Base-by-base conservation (phyloP, 768 basidiomycete genomes). In the Leccinum uliginosum region DNA sequence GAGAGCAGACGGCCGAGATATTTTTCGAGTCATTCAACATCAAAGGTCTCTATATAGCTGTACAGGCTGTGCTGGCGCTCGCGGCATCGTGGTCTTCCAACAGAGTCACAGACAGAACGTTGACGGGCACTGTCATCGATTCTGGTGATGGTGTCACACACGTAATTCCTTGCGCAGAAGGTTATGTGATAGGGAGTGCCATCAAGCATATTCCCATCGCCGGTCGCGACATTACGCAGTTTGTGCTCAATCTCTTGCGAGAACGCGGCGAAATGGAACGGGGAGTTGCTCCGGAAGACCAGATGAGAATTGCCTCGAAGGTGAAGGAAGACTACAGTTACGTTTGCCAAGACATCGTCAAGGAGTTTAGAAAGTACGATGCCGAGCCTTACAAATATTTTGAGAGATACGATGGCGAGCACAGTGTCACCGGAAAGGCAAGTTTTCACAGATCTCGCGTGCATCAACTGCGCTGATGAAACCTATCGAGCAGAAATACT, bases 21-120 rank as follows among this genome's bases (percentile, higher is more conserved):
- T 98, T 99, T 83, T 99, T 98, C 73, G 97, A 99, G 75, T 96
- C 93, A 0, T 99, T 99, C 85, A 98, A 98, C 75, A 95, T 98
- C 77, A 91, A 94, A 70, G 96, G 96, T 21, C 81, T 98, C 45
- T 98, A 98, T 74, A 98, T 99, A 65, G 97, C 95, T 51, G 97
- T 99, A 0, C 97, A 98, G 71, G 97, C 97, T 34, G 97, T 99
- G 6, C 86, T 99, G 10, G 97, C 97, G 0, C 89, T 99, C 60
- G 97, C 97, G 4, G 96, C 96, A 0, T 95, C 93, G 1, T 98
- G 97, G 97, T 83, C 93, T 1, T 94, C 91, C 58, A 90, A 88
- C 72, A 84, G 87, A 59, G 91, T 91, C 60, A 83, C 83, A 21
- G 93, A 96, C 73, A 86, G 94, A 60, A 94, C 92, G 1, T 82